Conservation (phyloP, 495 filamentous ascomycete species). For the Aspergillus bertholletiae region DNA sequence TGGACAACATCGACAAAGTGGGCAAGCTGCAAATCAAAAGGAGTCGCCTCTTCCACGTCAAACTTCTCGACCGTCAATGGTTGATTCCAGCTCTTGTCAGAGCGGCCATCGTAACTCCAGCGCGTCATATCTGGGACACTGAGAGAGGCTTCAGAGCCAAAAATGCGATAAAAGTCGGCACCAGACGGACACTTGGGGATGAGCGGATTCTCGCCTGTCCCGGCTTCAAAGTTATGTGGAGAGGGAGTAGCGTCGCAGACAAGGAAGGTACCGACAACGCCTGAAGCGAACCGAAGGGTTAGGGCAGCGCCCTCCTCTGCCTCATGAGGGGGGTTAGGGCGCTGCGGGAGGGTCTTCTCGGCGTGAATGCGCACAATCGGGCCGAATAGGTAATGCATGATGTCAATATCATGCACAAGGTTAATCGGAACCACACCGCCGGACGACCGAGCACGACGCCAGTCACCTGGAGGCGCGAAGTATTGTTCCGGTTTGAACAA, state of each 20-base stretch:
- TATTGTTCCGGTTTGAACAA: conserved; percentile 49
- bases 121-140: conserved; percentile 54
- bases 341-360: conserved; percentile 40
- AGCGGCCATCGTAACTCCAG: conserved; percentile 45
- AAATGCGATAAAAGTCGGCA: conserved; percentile 53
- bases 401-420: conserved; percentile 58
- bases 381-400: conserved; percentile 56
- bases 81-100: conserved; percentile 31
- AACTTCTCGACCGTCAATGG: conserved; percentile 27
- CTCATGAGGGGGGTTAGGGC: conserved; percentile 30
- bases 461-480: conserved; percentile 45
- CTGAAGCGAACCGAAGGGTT: conserved; percentile 52
- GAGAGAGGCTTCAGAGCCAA: conserved; percentile 50
- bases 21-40: conserved; percentile 53
- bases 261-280: conserved; percentile 56
- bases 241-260: conserved; percentile 49
- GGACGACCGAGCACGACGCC: conserved; percentile 35
- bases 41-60: conserved; percentile 31
- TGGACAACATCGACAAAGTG: conserved; percentile 54
- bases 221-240: conserved; percentile 52
- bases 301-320: conserved; percentile 58
- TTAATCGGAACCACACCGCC: conserved; percentile 56
- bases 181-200: conserved; percentile 34
- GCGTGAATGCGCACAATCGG: conserved; percentile 50
- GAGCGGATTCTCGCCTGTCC: conserved; percentile 56